These are phyloP conservation scores for Bisporella sp. DNA, from an alignment of 2,329 filamentous ascomycete species.

Conservation along the genomic window DNA sequence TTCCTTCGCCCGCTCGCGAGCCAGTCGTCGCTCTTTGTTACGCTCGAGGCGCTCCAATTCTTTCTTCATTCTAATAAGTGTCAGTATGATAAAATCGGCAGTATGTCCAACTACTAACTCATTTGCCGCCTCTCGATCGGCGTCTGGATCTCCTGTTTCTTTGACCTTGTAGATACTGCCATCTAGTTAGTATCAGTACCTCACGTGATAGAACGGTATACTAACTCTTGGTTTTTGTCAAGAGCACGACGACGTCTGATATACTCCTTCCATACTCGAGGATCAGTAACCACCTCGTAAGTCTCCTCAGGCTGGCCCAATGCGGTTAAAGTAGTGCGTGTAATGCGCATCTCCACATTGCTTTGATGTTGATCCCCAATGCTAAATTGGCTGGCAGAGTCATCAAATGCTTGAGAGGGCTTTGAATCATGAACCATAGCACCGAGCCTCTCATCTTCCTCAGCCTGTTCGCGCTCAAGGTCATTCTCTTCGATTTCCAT, in stretches of 20 bases:
- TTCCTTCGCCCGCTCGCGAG: slow-evolving; percentile 84
- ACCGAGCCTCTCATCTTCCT: slow-evolving; percentile 48
- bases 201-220: too few species aligned
- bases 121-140: slow-evolving; percentile 54
- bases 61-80: slow-evolving; percentile 48
- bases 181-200: slow-evolving; percentile 7
- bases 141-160: slow-evolving; percentile 60
- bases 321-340: slow-evolving; percentile 56
- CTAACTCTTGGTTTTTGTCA: slow-evolving; percentile 3
- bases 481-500: slow-evolving; percentile 61
- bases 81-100: slow-evolving; percentile 3
- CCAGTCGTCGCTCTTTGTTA: slow-evolving; percentile 84
- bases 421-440: slow-evolving; percentile 30
- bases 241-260: slow-evolving; percentile 57
- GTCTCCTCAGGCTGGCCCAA: slow-evolving; percentile 56
- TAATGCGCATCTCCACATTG: slow-evolving; percentile 62
- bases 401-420: slow-evolving; percentile 62
- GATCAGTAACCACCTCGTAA: slow-evolving; percentile 63
- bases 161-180: slow-evolving; percentile 50
- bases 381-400: slow-evolving; percentile 70
- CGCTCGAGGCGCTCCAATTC: slow-evolving; percentile 81
- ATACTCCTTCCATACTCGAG: slow-evolving; percentile 84
- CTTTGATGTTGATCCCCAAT: slow-evolving; percentile 57
- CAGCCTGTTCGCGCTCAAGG: slow-evolving; percentile 17
- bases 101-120: slow-evolving; percentile 34